Evolutionary conservation across 306 rosid species (phyloP).

Genomic region (Acacia melanoxylon): DNA sequence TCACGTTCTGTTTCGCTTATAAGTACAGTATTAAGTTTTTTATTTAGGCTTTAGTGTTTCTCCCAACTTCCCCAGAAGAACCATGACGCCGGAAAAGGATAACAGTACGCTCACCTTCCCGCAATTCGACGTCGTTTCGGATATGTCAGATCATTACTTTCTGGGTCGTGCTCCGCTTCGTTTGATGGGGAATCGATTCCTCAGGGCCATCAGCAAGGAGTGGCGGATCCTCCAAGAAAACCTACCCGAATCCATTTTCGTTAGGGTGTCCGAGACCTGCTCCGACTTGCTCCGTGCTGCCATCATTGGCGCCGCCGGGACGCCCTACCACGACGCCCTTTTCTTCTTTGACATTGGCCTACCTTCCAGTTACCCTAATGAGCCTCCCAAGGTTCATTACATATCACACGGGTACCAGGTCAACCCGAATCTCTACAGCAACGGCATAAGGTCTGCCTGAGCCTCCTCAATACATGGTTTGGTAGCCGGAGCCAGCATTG

Average conservation of each 20-base stretch:
- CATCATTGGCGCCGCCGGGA: slow-evolving; percentile 56
- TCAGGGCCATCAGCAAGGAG: slow-evolving; percentile 51
- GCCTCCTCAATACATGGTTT: slow-evolving; percentile 56
- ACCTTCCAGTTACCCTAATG: slow-evolving; percentile 40
- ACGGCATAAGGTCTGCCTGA: slow-evolving; percentile 50
- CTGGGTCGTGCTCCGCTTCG: not conserved
- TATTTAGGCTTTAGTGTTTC: no score
- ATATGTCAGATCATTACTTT: slow-evolving; percentile 45
- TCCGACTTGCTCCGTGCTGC: slow-evolving; percentile 47
- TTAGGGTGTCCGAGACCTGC: slow-evolving; percentile 32
- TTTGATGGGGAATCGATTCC: not conserved
- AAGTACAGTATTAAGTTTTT: no score
- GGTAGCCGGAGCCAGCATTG: slow-evolving; percentile 33
- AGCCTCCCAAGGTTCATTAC: slow-evolving; percentile 45
- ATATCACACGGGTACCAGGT: slow-evolving; percentile 37
- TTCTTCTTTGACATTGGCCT: slow-evolving; percentile 58
- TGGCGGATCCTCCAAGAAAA: slow-evolving; percentile 49
- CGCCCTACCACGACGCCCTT: slow-evolving; percentile 46
- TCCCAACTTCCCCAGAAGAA: not conserved
- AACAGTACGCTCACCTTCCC: slow-evolving; percentile 4
- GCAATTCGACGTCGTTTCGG: slow-evolving; percentile 48
- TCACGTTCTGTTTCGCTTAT: not conserved
- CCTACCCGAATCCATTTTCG: slow-evolving; percentile 60
- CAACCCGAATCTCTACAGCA: slow-evolving; percentile 46
- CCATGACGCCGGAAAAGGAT: not conserved